These are phyloP conservation scores for Termitomyces sp. DNA, from an alignment of 1,284 basidiomycete genomes.

Conservation along the genomic window DNA sequence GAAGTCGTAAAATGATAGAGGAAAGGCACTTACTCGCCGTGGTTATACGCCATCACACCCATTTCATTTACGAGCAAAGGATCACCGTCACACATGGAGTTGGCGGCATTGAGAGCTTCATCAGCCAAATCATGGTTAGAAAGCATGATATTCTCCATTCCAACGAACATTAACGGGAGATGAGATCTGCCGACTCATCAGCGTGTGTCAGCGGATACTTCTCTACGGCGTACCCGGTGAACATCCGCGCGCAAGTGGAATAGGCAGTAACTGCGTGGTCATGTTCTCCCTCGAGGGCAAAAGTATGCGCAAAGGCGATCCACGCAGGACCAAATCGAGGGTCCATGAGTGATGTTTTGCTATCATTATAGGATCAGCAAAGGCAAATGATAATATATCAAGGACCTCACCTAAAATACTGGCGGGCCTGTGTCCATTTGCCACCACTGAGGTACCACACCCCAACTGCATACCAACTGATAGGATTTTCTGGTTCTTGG, in stretches of 20 bases:
- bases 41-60: conserved; percentile 89
- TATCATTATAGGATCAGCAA: conserved; percentile 24
- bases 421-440: conserved; percentile 84
- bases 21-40: conserved; percentile 60
- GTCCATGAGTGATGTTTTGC: conserved; percentile 96
- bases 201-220: neutral
- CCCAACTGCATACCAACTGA: conserved; percentile 98
- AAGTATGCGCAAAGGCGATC: conserved; percentile 97
- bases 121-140: conserved; percentile 81
- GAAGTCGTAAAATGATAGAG: neutral
- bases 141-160: conserved; percentile 95
- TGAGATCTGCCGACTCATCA: conserved; percentile 60
- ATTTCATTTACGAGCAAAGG: conserved; percentile 90
- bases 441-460: conserved; percentile 90
- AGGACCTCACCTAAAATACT: conserved; percentile 78
- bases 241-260: conserved; percentile 92
- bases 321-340: conserved; percentile 94
- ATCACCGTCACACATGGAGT: conserved; percentile 78
- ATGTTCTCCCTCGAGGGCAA: conserved; percentile 95
- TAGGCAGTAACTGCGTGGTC: conserved; percentile 98
- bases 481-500: conserved; percentile 84
- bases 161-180: conserved; percentile 91
- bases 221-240: conserved; percentile 67
- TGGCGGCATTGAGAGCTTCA: conserved; percentile 82
- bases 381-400: neutral